phyloP scores from a whole-genome alignment of 192 early-diverging fungal species.

The Phlyctochytrium planicorne region DNA sequence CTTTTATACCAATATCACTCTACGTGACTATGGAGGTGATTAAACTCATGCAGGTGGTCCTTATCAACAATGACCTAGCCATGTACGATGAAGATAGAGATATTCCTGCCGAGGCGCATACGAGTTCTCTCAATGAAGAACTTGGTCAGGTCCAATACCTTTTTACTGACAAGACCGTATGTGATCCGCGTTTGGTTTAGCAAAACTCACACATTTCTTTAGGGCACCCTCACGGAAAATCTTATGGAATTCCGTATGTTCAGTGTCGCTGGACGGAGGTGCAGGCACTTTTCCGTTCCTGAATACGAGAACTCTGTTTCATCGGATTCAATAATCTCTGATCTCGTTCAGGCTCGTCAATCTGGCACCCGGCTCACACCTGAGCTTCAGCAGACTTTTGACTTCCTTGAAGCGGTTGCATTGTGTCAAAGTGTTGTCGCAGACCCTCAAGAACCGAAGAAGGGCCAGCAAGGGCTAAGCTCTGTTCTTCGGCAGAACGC shows the following conservation, averaged over 20 bases:
- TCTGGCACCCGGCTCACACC: not conserved
- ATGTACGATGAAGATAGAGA: slow-evolving; percentile 82
- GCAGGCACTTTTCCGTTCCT: slow-evolving; percentile 50
- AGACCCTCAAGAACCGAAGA: slow-evolving; percentile 43
- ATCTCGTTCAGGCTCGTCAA: not conserved
- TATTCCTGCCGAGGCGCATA: slow-evolving; percentile 73
- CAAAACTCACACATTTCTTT: not conserved
- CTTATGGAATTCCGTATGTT: slow-evolving; percentile 92
- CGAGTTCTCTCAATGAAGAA: slow-evolving; percentile 91
- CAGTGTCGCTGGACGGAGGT: slow-evolving; percentile 78
- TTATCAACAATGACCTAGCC: slow-evolving; percentile 85
- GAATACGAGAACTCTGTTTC: not conserved
- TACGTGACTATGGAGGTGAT: slow-evolving; percentile 91
- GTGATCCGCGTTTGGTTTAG: not conserved
- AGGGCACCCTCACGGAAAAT: slow-evolving; percentile 91
- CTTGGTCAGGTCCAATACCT: slow-evolving; percentile 94
- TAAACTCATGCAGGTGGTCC: slow-evolving; percentile 81
- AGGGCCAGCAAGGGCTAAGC: not conserved
- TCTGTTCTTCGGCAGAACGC: not conserved
- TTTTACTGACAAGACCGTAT: slow-evolving; percentile 80
- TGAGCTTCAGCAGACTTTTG: slow-evolving; percentile 8
- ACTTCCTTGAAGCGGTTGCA: slow-evolving; percentile 72
- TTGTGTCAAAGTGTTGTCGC: slow-evolving; percentile 78
- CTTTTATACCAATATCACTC: slow-evolving; percentile 78
- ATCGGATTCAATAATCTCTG: not conserved